These are phyloP conservation scores for Extremus antarcticus DNA, from an alignment of 495 filamentous ascomycete genomes.

Conservation along the genomic window DNA sequence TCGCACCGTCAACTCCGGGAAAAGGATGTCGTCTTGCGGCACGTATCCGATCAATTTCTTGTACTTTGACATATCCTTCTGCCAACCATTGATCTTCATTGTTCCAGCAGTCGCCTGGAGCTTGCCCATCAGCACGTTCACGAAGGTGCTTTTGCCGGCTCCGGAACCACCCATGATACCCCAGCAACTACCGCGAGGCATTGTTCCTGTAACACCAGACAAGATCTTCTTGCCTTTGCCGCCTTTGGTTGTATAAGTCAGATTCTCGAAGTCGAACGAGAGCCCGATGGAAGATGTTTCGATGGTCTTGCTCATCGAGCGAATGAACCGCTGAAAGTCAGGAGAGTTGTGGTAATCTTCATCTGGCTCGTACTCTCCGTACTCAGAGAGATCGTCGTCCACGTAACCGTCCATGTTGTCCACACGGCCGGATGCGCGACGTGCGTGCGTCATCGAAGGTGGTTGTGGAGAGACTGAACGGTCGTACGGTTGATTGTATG, in stretches of 20 bases:
- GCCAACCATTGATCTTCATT: constrained; percentile 36
- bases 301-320: constrained; percentile 40
- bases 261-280: constrained; percentile 35
- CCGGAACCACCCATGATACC: constrained; percentile 32
- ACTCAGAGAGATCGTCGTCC: constrained; percentile 9
- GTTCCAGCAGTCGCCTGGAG: constrained; percentile 23
- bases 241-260: constrained; percentile 36
- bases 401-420: constrained; percentile 18
- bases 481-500: background rate
- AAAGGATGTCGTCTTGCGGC: constrained; percentile 28
- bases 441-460: constrained; percentile 1
- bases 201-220: constrained; percentile 40
- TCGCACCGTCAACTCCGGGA: constrained; percentile 25
- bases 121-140: constrained; percentile 26
- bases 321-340: constrained; percentile 33
- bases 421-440: constrained; percentile 13
- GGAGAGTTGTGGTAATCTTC: constrained; percentile 18
- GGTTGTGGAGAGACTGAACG: background rate
- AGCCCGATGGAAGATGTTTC: constrained; percentile 40
- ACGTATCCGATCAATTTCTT: constrained; percentile 27
- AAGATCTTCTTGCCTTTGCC: constrained; percentile 36
- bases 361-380: constrained; percentile 26
- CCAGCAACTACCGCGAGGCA: constrained; percentile 39
- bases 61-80: constrained; percentile 27
- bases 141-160: constrained; percentile 30